Percentiles rank a stretch among this genome's conserved stretches.
Evolutionary conservation across 1,139 yeast genomes (phyloP).

Genomic region (Taphrina wiesneri): DNA sequence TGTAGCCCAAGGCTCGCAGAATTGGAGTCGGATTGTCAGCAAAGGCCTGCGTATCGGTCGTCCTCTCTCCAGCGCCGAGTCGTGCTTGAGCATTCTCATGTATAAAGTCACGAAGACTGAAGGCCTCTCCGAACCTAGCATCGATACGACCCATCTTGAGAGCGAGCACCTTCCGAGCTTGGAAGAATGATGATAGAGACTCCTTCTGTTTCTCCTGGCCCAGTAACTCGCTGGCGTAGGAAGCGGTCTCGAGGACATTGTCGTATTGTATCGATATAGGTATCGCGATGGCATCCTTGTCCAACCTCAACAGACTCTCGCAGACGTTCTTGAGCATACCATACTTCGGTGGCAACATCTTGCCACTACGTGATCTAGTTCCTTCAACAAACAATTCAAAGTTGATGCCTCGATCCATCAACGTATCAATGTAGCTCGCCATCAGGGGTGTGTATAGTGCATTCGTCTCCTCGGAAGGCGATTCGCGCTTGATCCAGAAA

Average conservation of each 20-base stretch:
- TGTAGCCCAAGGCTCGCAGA: slow-evolving; percentile 49
- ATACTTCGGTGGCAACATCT: slow-evolving; percentile 62
- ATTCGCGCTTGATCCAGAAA: slow-evolving; percentile 50
- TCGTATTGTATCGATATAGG: slow-evolving; percentile 67
- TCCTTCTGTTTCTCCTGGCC: slow-evolving; percentile 60
- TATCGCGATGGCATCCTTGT: slow-evolving; percentile 54
- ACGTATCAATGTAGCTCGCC: slow-evolving; percentile 57
- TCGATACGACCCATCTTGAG: slow-evolving; percentile 51
- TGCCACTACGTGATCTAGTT: slow-evolving; percentile 67
- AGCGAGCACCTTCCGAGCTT: slow-evolving; percentile 46
- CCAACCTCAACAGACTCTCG: slow-evolving; percentile 45
- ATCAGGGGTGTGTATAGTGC: slow-evolving; percentile 56
- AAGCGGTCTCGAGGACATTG: slow-evolving; percentile 66
- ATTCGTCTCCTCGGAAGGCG: slow-evolving; percentile 51
- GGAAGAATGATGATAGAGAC: slow-evolving; percentile 46
- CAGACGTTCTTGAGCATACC: slow-evolving; percentile 59
- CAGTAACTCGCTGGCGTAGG: slow-evolving; percentile 60
- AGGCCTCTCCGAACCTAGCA: slow-evolving; percentile 49
- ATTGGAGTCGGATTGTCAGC: slow-evolving; percentile 42
- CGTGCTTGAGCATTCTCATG: slow-evolving; percentile 42
- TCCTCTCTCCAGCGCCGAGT: slow-evolving; percentile 33
- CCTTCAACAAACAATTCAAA: slow-evolving; percentile 70
- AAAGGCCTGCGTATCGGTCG: slow-evolving; percentile 31
- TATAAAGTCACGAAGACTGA: slow-evolving; percentile 48
- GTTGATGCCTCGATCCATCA: slow-evolving; percentile 55